These are phyloP conservation scores for Haplosporangium sp. DNA, from an alignment of 371 early-diverging fungal genomes.

Conservation along the genomic window DNA sequence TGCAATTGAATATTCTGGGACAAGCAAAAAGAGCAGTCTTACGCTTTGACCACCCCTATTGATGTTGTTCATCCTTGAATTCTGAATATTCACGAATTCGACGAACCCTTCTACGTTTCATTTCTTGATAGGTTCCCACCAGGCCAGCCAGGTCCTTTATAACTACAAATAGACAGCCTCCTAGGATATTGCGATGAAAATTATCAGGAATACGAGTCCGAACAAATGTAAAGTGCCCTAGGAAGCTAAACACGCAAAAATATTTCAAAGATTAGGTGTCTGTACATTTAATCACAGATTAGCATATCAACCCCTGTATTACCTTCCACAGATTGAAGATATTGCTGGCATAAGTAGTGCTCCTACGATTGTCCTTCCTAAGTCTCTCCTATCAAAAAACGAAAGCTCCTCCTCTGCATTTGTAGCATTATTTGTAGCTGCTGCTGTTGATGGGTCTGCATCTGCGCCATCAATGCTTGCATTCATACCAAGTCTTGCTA, in stretches of 20 bases:
- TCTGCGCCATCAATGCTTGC: conserved; percentile 34
- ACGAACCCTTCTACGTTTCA: conserved; percentile 53
- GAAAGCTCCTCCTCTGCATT: conserved; percentile 37
- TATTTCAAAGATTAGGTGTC: neutral
- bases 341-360: conserved; percentile 67
- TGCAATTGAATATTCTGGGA: neutral
- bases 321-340: conserved; percentile 63
- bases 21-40: neutral
- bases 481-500: conserved; percentile 52
- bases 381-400: conserved; percentile 54
- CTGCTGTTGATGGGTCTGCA: conserved; percentile 34
- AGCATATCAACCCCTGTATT: conserved; percentile 12
- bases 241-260: conserved; percentile 50
- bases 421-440: conserved; percentile 18
- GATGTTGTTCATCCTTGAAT: conserved; percentile 49
- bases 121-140: conserved; percentile 47
- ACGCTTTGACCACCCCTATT: neutral
- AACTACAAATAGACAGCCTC: conserved; percentile 72
- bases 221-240: conserved; percentile 61
- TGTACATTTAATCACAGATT: neutral
- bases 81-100: conserved; percentile 51
- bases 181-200: conserved; percentile 68
- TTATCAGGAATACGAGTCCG: conserved; percentile 65
- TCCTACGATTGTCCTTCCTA: conserved; percentile 65
- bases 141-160: conserved; percentile 59